A percentile compares a stretch with the other conserved stretches of the same genome.
Conservation (phyloP, 352 stramenopile species). For the Blastocystis sp. region DNA sequence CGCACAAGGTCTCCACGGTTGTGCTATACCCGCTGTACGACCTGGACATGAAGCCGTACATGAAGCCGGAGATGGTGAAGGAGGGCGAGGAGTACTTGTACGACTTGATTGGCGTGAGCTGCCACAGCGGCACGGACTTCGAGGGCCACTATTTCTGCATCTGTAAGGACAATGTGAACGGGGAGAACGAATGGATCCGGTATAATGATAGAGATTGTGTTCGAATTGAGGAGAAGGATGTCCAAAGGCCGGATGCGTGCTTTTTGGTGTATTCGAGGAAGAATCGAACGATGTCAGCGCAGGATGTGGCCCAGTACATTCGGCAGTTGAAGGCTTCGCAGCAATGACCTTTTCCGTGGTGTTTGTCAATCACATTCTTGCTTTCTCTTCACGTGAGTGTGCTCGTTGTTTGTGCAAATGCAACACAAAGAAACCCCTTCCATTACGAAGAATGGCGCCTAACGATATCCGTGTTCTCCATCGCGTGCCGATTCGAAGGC, state of each 20-base stretch:
- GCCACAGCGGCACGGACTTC: background rate
- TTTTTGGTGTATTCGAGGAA: conserved; percentile 28
- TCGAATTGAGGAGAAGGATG: background rate
- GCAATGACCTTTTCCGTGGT: background rate
- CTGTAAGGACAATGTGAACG: conserved; percentile 44
- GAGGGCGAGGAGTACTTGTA: conserved; percentile 26
- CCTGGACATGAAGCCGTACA: conserved; percentile 21
- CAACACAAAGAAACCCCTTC: too few relatives aligned
- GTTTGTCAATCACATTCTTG: too few relatives aligned
- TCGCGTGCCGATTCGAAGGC: background rate
- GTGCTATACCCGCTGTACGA: conserved; percentile 12
- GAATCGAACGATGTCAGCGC: background rate
- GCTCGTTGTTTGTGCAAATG: too few relatives aligned
- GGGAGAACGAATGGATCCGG: conserved; percentile 6
- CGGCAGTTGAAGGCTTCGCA: background rate
- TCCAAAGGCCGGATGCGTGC: conserved; percentile 1
- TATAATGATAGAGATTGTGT: conserved; percentile 22
- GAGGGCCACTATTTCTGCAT: conserved; percentile 23
- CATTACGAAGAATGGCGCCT: conserved; percentile 18
- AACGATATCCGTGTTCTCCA: conserved; percentile 49
- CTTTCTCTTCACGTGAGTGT: too few relatives aligned
- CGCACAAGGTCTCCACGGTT: conserved; percentile 14
- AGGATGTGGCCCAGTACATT: conserved; percentile 1
- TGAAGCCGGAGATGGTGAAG: background rate
- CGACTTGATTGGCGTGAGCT: conserved; percentile 44